Percentiles rank a stretch among this genome's conserved stretches.
Evolutionary conservation across 106 monocot genomes (phyloP).

Genomic region (Xerophyta viscosa): DNA sequence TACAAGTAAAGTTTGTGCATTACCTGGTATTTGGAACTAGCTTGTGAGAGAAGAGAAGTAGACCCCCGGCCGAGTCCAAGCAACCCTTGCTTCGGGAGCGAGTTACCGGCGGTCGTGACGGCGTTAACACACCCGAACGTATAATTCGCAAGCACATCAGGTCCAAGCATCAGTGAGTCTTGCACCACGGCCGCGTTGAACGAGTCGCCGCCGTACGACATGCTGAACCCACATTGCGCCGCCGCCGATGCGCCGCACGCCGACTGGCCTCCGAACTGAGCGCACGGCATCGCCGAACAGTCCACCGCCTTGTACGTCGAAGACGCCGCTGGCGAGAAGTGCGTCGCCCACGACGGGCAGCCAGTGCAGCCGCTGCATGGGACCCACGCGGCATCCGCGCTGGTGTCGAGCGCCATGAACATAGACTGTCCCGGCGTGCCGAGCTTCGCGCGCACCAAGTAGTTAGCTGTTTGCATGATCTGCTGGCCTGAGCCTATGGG

Average conservation of each 20-base stretch:
- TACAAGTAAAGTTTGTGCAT: neutral
- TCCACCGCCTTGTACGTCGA: conserved; percentile 42
- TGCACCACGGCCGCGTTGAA: conserved; percentile 43
- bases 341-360: conserved; percentile 29
- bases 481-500: conserved; percentile 80
- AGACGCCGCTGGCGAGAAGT: conserved; percentile 24
- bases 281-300: conserved; percentile 43
- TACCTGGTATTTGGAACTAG: conserved; percentile 32
- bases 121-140: conserved; percentile 65
- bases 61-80: conserved; percentile 69
- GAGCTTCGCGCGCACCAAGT: conserved; percentile 56
- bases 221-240: conserved; percentile 38
- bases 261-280: conserved; percentile 31
- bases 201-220: conserved; percentile 44
- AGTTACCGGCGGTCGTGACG: conserved; percentile 21
- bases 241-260: conserved; percentile 11
- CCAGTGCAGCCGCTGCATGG: conserved; percentile 53
- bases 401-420: conserved; percentile 70
- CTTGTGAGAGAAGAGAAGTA: conserved; percentile 48
- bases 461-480: conserved; percentile 52
- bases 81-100: conserved; percentile 68
- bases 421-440: conserved; percentile 71
- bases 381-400: conserved; percentile 62
- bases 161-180: conserved; percentile 49
- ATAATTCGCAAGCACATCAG: conserved; percentile 38